Percentiles rank a stretch among this genome's conserved stretches.
Conservation (phyloP, 2,329 filamentous ascomycete species). For the Hypomyces perniciosus region DNA sequence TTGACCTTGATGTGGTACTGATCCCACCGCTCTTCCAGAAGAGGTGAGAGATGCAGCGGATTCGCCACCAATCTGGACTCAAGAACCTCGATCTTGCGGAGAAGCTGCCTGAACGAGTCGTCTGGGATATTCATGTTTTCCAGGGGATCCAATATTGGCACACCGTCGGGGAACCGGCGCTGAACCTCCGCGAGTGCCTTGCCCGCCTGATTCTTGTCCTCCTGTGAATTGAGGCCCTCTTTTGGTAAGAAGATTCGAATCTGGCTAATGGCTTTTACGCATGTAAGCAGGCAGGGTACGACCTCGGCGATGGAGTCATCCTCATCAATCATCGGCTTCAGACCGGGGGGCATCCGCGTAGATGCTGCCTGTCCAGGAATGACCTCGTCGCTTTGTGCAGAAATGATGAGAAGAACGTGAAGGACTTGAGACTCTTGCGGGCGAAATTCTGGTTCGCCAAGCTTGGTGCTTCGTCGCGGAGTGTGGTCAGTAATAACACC, state of each 20-base stretch:
- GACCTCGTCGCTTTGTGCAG: constrained; percentile 44
- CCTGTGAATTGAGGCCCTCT: constrained; percentile 57
- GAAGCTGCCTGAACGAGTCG: constrained; percentile 85
- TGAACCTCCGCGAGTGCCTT: constrained; percentile 72
- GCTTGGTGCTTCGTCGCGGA: constrained; percentile 58
- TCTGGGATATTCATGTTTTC: constrained; percentile 95
- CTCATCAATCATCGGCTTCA: constrained; percentile 34
- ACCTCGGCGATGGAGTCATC: constrained; percentile 25
- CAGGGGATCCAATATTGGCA: constrained; percentile 84
- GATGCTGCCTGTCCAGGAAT: constrained; percentile 27
- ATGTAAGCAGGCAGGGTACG: constrained; percentile 79
- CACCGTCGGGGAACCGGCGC: constrained; percentile 84
- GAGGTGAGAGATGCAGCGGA: constrained; percentile 83
- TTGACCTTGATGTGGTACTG: constrained; percentile 79
- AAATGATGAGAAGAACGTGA: constrained; percentile 68
- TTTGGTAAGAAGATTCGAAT: constrained; percentile 77
- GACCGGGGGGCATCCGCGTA: constrained; percentile 53
- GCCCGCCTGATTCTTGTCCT: constrained; percentile 62
- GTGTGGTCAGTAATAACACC: constrained; percentile 76
- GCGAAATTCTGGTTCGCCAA: constrained; percentile 59
- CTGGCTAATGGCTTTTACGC: constrained; percentile 77
- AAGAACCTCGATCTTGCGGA: constrained; percentile 93
- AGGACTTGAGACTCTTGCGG: constrained; percentile 76
- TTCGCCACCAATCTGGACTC: constrained; percentile 86
- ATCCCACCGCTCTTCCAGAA: constrained; percentile 77